Conservation (phyloP, 768 basidiomycete genomes). For the Mycena venus region DNA sequence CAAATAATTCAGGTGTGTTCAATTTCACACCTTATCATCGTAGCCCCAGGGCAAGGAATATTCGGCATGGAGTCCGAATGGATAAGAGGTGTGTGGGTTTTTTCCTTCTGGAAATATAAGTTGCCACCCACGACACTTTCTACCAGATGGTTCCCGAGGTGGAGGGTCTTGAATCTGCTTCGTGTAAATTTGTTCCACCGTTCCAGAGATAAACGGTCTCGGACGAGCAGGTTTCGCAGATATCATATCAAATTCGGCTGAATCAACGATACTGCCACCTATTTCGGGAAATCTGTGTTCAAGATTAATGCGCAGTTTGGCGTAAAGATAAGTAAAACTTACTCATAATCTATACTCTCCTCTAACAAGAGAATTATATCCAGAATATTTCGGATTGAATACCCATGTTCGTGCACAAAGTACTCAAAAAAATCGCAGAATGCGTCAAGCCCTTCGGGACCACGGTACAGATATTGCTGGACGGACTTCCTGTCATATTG, state of each 20-base stretch:
- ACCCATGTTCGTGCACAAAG: background rate
- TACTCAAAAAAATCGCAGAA: constrained; percentile 5
- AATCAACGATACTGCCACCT: background rate
- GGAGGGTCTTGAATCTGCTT: too few relatives aligned
- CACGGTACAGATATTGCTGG: constrained; percentile 6
- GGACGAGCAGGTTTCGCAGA: background rate
- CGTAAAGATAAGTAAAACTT: background rate
- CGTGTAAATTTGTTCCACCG: too few relatives aligned
- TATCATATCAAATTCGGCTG: background rate
- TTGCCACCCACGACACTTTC: too few relatives aligned
- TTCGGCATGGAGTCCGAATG: too few relatives aligned
- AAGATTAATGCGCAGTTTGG: background rate
- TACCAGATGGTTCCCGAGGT: too few relatives aligned
- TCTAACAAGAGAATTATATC: constrained; percentile 5
- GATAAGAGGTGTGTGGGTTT: too few relatives aligned
- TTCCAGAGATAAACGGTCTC: background rate
- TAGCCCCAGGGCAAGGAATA: too few relatives aligned
- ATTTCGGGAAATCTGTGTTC: background rate
- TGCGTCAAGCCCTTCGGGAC: background rate
- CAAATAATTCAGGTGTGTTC: too few relatives aligned
- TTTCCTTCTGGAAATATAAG: too few relatives aligned
- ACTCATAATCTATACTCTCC: background rate
- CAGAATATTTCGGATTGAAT: too few relatives aligned
- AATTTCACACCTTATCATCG: too few relatives aligned
- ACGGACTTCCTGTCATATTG: too few relatives aligned